phyloP scores from a whole-genome alignment of 768 basidiomycete genomes.

The Lentinula detonsa region DNA sequence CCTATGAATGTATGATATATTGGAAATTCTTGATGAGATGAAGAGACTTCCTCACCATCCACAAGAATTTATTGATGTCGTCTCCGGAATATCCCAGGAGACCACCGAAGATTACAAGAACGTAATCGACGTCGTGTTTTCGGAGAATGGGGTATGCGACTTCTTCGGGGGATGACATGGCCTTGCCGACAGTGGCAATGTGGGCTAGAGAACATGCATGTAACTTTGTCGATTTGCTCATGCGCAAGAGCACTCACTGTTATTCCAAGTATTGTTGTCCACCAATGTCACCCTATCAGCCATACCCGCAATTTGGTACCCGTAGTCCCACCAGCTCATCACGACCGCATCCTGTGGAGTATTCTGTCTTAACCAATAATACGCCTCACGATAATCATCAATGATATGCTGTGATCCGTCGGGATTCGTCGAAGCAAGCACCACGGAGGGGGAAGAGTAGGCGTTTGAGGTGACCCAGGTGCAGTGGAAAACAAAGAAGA shows the following conservation, averaged over 20 bases:
- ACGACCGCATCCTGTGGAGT: constrained; percentile 89
- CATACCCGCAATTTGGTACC: constrained; percentile 99
- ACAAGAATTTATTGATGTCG: constrained; percentile 99
- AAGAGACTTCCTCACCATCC: constrained; percentile 77
- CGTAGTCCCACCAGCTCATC: constrained; percentile 99
- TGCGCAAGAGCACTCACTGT: constrained; percentile 55
- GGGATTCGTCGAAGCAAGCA: constrained; percentile 68
- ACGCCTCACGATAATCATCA: constrained; percentile 98
- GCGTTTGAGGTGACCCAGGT: constrained; percentile 94
- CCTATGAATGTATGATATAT: neutral
- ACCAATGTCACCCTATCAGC: constrained; percentile 94
- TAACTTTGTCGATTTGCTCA: constrained; percentile 6
- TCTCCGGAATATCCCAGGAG: constrained; percentile 96
- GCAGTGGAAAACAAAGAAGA: constrained; percentile 93
- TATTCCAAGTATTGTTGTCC: constrained; percentile 99
- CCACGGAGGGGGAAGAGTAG: constrained; percentile 97
- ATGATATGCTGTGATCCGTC: constrained; percentile 94
- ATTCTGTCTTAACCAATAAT: constrained; percentile 97
- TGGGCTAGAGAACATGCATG: constrained; percentile 52
- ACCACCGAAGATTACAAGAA: constrained; percentile 96
- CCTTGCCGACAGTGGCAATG: constrained; percentile 98
- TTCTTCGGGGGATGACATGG: constrained; percentile 92
- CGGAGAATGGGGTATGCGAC: constrained; percentile 95
- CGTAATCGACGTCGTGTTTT: constrained; percentile 96
- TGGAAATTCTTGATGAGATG: neutral